Base-by-base conservation (phyloP, 495 filamentous ascomycete species). In the Podospora pseudoanserina region DNA sequence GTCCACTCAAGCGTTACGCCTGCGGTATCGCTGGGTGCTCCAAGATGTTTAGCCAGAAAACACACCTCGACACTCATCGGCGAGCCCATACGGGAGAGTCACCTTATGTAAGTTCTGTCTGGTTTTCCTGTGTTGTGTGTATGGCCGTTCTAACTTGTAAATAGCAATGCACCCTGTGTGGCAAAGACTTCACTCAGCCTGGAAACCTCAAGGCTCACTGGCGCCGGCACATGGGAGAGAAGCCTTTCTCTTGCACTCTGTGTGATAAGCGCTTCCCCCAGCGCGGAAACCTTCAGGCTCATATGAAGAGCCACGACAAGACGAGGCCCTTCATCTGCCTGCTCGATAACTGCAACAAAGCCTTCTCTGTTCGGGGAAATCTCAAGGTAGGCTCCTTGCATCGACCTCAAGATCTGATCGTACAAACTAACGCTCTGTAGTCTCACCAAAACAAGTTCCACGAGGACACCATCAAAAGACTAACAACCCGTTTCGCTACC, bases 401-500 rank as follows among this genome's bases (percentile, higher is more conserved):
- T 60, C 23, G 18, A 11, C 27, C 58, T 66, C 26, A 9, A 55
- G 32, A 7, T 0, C 49, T 13, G 19, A 39, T 16, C 2, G 56
- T 11, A 16, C 6, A 63, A 70, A 27, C 65, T 68, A 67, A 66
- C 67, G 20, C 53, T 28, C 23, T 68, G 67, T 68, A 97, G 93
- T 93, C 89, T 23, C 94, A 98, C 75, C 94, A 97, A 76, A 97
- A 98, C 78, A 92, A 91, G 69, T 98, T 95, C 74, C 94, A 98
- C 76, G 82, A 86, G 26, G 75, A 85, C 7, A 90, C 91, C 1
- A 83, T 98, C 30, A 84, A 85, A 49, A 79, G 85, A n/a, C 80
- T 97, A 60, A 96, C 91, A 4, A 67, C 81, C 32, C 91, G 88
- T 74, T 96, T 97, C 75, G 87, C 89, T 3, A 82, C 82, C 66